Base-by-base conservation (phyloP, 805 yeast species). In the Yarrowia porcina region DNA sequence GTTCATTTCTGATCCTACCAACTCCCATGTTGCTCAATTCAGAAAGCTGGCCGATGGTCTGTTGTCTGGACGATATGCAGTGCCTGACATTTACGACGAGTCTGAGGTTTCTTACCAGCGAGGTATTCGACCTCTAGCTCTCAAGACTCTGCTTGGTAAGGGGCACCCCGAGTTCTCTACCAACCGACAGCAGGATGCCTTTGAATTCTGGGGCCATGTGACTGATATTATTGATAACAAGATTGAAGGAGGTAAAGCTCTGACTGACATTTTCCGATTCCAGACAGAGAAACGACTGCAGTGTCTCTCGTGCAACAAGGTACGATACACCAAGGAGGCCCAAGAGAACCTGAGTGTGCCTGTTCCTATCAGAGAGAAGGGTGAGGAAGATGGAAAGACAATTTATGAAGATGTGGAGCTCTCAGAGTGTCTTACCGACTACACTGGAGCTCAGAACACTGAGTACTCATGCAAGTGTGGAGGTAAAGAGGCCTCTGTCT, bases 171-270 rank as follows among this genome's bases (percentile, higher is more conserved):
- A 94, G 70, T 94, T 94, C 69, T 79, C 86, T 47, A 86, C 96
- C 0, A 89, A 86, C 80, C 83, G 85, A 68, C 99, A 94, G 72
- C 99, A 94, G 73, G 99, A 94, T 76, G 94, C 98, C 0, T 88
- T 86, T 77, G 99, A 94, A 73, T 94, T 91, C 71, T 82, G 91
- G 74, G 74, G 83, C 5, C 88, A 85, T 71, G 73, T 93, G 9
- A 70, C 86, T 28, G 88, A 86, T 63, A 80, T 83, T 66, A 73
- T 91, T 27, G 92, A 68, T 1, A 63, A 65, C 32, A 63, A 60
- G 25, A 63, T 59, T 12, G 64, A 64, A 8, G 65, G 50, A 8
- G 25, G 35, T 12, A 66, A 66, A 0, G 76, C 76, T 27, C 85
- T 90, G 0, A 81, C 83, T 64, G 79, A 81, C 57, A 67, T 79